Evolutionary conservation across 805 yeast genomes (phyloP).

Genomic region (Suhomyces kilbournensis): DNA sequence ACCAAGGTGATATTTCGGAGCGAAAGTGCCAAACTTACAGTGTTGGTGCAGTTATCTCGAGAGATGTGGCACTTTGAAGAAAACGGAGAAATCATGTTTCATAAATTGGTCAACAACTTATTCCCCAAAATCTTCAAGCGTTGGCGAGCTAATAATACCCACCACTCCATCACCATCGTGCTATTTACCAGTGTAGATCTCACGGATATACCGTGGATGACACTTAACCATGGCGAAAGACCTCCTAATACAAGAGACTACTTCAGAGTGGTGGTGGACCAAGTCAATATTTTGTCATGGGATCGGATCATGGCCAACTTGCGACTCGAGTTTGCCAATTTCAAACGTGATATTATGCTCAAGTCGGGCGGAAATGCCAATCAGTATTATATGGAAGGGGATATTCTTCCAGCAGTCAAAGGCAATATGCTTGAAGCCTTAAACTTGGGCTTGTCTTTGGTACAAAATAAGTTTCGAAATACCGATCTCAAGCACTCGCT

Average conservation of each 20-base stretch:
- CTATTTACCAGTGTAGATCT: slow-evolving; percentile 78
- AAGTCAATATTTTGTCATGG: slow-evolving; percentile 87
- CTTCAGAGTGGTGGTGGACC: slow-evolving; percentile 92
- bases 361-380: slow-evolving; percentile 18
- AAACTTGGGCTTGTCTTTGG: slow-evolving; percentile 74
- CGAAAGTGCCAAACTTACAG: slow-evolving; percentile 80
- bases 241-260: slow-evolving; percentile 70
- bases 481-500: slow-evolving; percentile 86
- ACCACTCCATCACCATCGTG: slow-evolving; percentile 87
- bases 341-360: slow-evolving; percentile 69
- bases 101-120: slow-evolving; percentile 85
- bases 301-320: slow-evolving; percentile 85
- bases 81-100: slow-evolving; percentile 90
- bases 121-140: slow-evolving; percentile 84
- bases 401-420: slow-evolving; percentile 79
- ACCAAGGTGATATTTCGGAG: slow-evolving; percentile 87
- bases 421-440: slow-evolving; percentile 88
- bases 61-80: slow-evolving; percentile 99
- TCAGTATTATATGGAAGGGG: slow-evolving; percentile 20
- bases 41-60: slow-evolving; percentile 81
- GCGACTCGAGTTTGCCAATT: slow-evolving; percentile 78
- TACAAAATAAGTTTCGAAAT: slow-evolving; percentile 74
- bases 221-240: slow-evolving; percentile 68
- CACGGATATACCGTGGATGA: slow-evolving; percentile 50
- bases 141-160: slow-evolving; percentile 85